Evolutionary conservation across 2,329 filamentous ascomycete genomes (phyloP), one percentile per base, ranked within the genome.

Genomic region (Diaporthe longicolla): DNA sequence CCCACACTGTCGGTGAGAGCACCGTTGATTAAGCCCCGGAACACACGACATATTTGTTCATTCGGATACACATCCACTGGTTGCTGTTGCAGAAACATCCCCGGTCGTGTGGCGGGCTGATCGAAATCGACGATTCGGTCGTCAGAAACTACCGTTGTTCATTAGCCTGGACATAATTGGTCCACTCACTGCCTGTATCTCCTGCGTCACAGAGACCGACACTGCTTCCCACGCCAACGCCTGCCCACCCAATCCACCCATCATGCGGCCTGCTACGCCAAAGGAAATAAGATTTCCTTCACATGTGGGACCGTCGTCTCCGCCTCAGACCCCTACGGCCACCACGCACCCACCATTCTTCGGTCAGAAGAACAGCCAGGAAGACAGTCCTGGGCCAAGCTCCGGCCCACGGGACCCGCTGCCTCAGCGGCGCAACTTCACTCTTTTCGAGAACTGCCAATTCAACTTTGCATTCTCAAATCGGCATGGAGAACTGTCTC

Each of bases 271-370:
- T 73, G 76, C 80, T 50, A 83, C 82, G 48, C 82, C 83, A 11
- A 54, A 54, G 63, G 48, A 68, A 70, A 81, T 82, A 75, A 81
- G 81, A 75, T 76, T 79, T 73, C 77, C 76, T 74, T 81, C 79
- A 75, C 80, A 79, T 76, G 78, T 81, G 76, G 82, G 80, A 61
- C 84, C 84, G 50, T 82, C 83, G 35, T 86, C 85, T 40, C 85
- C 85, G 74, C 85, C 85, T 52, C 81, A 84, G 74, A 85, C 84
- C 9, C 84, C 85, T 26, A 83, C 81, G 71, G 81, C 82, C 45
- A 75, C 82, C 59, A 80, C 80, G 13, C 68, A 71, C 54, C 66
- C 71, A 43, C 82, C 82, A 68, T 77, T 77, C 70, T 78, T 79
- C 73, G 76, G 78, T 58, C 80, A 79, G 65, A 80, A 80, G 75